Evolutionary conservation across 441 rosid species (phyloP).

Genomic region (Pelargonium australe): DNA sequence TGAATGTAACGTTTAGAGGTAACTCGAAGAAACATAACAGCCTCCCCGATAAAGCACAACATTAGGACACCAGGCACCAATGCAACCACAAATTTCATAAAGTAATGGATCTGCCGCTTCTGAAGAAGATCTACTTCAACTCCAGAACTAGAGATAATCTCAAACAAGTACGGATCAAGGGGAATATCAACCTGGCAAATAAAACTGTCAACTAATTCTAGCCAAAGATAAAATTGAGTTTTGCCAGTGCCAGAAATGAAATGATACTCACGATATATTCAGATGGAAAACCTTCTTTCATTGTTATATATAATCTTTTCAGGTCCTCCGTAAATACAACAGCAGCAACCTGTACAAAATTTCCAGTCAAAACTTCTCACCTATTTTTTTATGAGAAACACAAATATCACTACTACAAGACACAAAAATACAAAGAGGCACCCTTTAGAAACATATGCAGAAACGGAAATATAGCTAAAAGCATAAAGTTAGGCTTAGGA

Average conservation of each 20-base stretch:
- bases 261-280: conserved; percentile 74
- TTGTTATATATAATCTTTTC: conserved; percentile 75
- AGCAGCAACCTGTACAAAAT: conserved; percentile 71
- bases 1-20: conserved; percentile 78
- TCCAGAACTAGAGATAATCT: conserved; percentile 72
- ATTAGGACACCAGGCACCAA: conserved; percentile 75
- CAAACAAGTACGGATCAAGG: conserved; percentile 88
- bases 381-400: background rate
- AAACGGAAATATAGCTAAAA: background rate
- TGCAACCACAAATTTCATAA: conserved; percentile 72
- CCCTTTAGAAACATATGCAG: background rate
- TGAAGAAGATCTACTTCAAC: conserved; percentile 96
- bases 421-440: background rate
- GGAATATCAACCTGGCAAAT: conserved; percentile 80
- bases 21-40: conserved; percentile 69
- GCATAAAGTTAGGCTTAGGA: background rate
- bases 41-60: conserved; percentile 69
- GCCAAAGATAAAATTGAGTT: conserved; percentile 10
- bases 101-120: conserved; percentile 80
- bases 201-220: conserved; percentile 19
- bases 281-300: conserved; percentile 94
- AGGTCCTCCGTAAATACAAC: conserved; percentile 92
- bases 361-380: background rate
- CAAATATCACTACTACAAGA: background rate
- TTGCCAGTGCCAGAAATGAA: conserved; percentile 10